These are phyloP conservation scores for Ceriops tagal DNA, from an alignment of 345 rosid genomes.

Conservation along the genomic window DNA sequence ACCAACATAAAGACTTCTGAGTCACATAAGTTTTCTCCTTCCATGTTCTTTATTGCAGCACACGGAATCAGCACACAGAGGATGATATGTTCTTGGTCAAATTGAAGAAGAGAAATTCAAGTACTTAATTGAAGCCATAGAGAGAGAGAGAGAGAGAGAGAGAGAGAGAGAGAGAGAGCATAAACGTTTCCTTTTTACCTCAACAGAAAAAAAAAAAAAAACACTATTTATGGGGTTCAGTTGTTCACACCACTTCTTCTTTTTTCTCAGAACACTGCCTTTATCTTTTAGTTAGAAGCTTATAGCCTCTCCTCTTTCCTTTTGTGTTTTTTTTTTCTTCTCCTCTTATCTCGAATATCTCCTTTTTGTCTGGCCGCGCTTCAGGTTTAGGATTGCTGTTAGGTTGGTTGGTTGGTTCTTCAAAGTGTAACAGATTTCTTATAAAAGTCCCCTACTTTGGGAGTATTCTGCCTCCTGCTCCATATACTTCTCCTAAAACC, in stretches of 20 bases:
- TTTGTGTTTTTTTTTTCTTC: not conserved
- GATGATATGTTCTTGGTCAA: slow-evolving; percentile 25
- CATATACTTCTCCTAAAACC: not conserved
- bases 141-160: slow-evolving; percentile 16
- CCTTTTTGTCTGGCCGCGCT: not conserved
- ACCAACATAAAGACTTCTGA: slow-evolving; percentile 27
- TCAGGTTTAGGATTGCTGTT: not conserved
- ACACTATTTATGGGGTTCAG: slow-evolving; percentile 35
- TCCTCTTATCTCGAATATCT: not conserved
- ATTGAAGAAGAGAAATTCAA: slow-evolving; percentile 9
- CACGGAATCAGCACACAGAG: not conserved
- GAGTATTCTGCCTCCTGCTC: not conserved
- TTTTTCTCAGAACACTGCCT: slow-evolving; percentile 16
- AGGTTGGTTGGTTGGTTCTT: not conserved
- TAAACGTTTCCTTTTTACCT: slow-evolving; percentile 21
- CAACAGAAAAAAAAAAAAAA: slow-evolving; percentile 6
- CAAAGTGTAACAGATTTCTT: not conserved
- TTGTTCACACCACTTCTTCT: slow-evolving; percentile 12
- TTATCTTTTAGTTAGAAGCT: not conserved
- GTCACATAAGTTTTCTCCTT: too few species aligned
- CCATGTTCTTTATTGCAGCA: too few species aligned
- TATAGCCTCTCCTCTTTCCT: too few species aligned
- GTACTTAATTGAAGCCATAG: not conserved
- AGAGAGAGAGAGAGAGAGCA: slow-evolving; percentile 26
- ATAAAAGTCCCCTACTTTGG: not conserved